A percentile compares a stretch with the other conserved stretches of the same genome.
phyloP scores from a whole-genome alignment of 441 rosid species.

The California macrophylla region DNA sequence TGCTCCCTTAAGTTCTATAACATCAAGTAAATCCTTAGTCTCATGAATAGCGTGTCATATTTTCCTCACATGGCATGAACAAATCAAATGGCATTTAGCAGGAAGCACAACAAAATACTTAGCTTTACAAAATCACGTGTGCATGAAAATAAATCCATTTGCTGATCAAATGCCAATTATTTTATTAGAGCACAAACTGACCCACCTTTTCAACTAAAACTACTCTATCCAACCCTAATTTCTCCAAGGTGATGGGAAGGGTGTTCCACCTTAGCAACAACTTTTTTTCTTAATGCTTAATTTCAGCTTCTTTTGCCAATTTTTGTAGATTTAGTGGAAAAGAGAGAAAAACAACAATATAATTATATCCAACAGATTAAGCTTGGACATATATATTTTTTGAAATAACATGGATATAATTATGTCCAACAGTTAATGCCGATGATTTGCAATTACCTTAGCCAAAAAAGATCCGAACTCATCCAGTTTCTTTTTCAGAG shows the following conservation, averaged over 20 bases:
- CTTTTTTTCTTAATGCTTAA: not conserved
- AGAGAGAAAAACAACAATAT: not conserved
- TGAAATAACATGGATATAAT: not conserved
- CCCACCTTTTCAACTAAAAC: not conserved
- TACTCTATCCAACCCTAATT: conserved; percentile 1
- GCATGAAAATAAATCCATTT: conserved; percentile 1
- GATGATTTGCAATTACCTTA: conserved; percentile 45
- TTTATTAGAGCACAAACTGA: not conserved
- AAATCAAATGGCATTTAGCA: not conserved
- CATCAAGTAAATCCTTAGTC: not conserved
- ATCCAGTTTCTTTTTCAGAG: conserved; percentile 92
- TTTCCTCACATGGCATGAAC: not conserved
- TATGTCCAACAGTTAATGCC: not conserved
- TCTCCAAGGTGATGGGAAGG: not conserved
- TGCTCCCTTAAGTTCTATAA: conserved; percentile 6
- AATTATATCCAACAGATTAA: not conserved
- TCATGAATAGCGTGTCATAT: not conserved
- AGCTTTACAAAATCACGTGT: not conserved
- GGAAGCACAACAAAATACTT: not conserved
- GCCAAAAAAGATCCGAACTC: conserved; percentile 98
- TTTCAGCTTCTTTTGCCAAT: not conserved
- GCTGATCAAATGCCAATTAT: not conserved
- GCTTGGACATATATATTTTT: no score
- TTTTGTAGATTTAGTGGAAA: not conserved
- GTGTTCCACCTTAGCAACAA: not conserved